Evolutionary conservation across 768 basidiomycete species (phyloP), one percentile per base, ranked within the genome.

Genomic region (Pisolithus sp.): DNA sequence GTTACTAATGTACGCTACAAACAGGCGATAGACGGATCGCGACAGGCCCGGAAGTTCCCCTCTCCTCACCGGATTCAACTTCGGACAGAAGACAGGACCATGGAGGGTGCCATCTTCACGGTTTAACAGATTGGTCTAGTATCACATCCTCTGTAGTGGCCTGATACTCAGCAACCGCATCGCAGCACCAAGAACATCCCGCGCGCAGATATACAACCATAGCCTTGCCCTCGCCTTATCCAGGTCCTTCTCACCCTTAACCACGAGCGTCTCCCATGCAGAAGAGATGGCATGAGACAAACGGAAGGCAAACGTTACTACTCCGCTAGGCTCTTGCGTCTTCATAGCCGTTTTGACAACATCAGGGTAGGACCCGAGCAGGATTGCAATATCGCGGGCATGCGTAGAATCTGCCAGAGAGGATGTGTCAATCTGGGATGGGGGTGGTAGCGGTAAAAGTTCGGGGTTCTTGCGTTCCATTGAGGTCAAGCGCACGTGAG

Each of bases 391-490:
- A 50, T 94, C 91, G 44, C 91, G 79, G 15, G 91, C 88, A 42
- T 89, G 85, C 9, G 72, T 59, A 17, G 85, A 84, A 50, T 85
- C 77, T 7, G 76, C 71, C 48, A 96, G 83, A n/a, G 80, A 74
- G 1, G 73, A 69, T 7, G 81, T 80, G 60, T 85, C 73, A 66
- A 95, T 86, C 56, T 83, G 68, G n/a, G 80, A 72, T 8, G 81
- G 79, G 0, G 78, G 68, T 0, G 89, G 88, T 9, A 91, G 82
- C 18, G 92, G 85, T 38, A 89, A 71, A 28, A 94, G 83, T 52
- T 89, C 79, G 2, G 91, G 90, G 70, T 94, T 93, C 70, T 95
- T 94, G 51, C 93, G 89, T 58, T 82, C 83, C 63, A 97, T 86
- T 2, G 93, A 96, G 7, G 86, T 80, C 28, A 97, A 76, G 18